Conservation (phyloP, 2,329 filamentous ascomycete genomes). For the Claviceps purpurea region DNA sequence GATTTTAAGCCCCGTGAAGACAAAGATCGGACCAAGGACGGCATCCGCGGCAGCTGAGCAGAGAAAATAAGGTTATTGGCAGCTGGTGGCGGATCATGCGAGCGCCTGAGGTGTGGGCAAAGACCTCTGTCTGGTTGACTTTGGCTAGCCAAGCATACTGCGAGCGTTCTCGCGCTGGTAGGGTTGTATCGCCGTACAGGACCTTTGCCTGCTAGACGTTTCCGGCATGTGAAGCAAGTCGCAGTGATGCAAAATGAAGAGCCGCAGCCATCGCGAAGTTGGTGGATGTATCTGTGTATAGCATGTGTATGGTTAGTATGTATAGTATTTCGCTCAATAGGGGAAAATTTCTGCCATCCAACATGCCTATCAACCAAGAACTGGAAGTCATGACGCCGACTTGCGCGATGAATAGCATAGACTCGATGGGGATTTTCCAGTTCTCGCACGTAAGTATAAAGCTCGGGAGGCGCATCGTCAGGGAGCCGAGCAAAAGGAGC, state of each 20-base stretch:
- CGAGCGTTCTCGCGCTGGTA: constrained; percentile 68
- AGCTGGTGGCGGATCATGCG: constrained; percentile 30
- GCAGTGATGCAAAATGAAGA: constrained; percentile 54
- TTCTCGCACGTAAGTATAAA: constrained; percentile 40
- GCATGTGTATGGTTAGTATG: background rate
- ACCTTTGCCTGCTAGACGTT: constrained; percentile 48
- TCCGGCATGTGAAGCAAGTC: constrained; percentile 70
- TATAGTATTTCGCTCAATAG: background rate
- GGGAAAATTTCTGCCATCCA: background rate
- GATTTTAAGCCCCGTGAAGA: background rate
- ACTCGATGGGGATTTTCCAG: constrained; percentile 48
- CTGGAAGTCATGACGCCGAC: constrained; percentile 51
- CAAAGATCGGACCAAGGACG: background rate
- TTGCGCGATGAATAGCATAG: constrained; percentile 47
- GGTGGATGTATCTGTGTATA: constrained; percentile 53
- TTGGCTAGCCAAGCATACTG: constrained; percentile 66
- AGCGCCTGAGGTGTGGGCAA: constrained; percentile 39
- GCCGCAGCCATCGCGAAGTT: constrained; percentile 72
- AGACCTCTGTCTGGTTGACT: constrained; percentile 61
- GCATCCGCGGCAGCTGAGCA: constrained; percentile 10
- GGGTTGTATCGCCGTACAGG: constrained; percentile 69
- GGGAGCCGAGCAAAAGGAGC: constrained; percentile 47
- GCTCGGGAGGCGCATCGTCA: constrained; percentile 43
- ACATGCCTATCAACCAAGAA: constrained; percentile 52
- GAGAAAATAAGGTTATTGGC: constrained; percentile 34